Conservation (phyloP, 1,284 basidiomycete species). For the Microbotryomycetes sp. region DNA sequence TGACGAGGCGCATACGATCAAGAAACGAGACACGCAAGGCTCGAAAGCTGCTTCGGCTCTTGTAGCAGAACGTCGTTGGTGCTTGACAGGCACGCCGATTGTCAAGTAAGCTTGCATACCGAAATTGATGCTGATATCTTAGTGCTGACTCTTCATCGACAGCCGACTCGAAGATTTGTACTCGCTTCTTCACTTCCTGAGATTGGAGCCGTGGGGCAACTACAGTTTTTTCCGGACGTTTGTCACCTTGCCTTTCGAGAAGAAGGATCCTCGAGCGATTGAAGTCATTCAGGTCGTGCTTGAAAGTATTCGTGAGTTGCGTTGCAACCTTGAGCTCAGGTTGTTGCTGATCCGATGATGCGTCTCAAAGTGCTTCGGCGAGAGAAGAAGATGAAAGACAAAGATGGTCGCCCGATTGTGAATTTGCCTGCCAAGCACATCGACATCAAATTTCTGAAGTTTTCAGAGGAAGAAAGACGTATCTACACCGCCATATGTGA, state of each 20-base stretch:
- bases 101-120: slow-evolving; percentile 60
- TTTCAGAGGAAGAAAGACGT: slow-evolving; percentile 35
- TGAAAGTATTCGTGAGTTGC: slow-evolving; percentile 56
- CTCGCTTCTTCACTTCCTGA: slow-evolving; percentile 79
- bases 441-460: slow-evolving; percentile 24
- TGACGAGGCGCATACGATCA: slow-evolving; percentile 76
- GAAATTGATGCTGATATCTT: neutral
- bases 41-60: slow-evolving; percentile 86
- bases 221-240: slow-evolving; percentile 80
- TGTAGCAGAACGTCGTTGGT: slow-evolving; percentile 75
- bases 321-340: neutral
- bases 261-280: slow-evolving; percentile 72
- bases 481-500: slow-evolving; percentile 42
- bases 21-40: slow-evolving; percentile 80
- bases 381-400: slow-evolving; percentile 89
- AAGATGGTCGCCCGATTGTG: slow-evolving; percentile 80
- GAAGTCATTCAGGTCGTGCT: slow-evolving; percentile 89
- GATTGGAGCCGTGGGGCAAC: slow-evolving; percentile 81
- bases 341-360: slow-evolving; percentile 35
- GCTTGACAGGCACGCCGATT: slow-evolving; percentile 90
- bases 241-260: slow-evolving; percentile 73
- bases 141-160: neutral
- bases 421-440: slow-evolving; percentile 80
- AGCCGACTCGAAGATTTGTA: slow-evolving; percentile 75
- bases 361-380: slow-evolving; percentile 60